These are phyloP conservation scores for Zoysia japonica DNA, from an alignment of 176 grass and related monocot genomes.

Conservation along the genomic window DNA sequence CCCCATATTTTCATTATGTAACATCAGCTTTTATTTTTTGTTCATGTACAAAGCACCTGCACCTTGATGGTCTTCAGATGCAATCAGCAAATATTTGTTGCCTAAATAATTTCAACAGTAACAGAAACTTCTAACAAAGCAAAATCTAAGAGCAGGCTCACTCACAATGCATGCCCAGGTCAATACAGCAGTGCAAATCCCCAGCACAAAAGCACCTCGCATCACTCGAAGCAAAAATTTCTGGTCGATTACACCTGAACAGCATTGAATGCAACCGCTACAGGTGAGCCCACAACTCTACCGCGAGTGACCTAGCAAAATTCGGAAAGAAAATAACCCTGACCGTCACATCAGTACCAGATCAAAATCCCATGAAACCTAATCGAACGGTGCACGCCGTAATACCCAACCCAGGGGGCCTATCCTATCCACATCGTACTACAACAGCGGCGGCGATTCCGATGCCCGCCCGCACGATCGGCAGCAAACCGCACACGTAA, in stretches of 20 bases:
- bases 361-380: neutral
- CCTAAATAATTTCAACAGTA: neutral
- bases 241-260: neutral
- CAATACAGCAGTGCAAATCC: neutral
- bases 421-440: neutral
- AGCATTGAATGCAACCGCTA: neutral
- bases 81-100: neutral
- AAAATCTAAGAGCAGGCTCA: neutral
- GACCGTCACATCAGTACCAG: neutral
- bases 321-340: neutral
- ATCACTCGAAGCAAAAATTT: neutral
- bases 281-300: neutral
- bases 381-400: neutral
- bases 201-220: neutral
- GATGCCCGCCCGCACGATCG: constrained; percentile 30
- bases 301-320: neutral
- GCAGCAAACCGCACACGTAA: neutral
- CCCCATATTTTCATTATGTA: neutral
- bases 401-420: neutral
- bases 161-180: neutral
- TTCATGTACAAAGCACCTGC: neutral
- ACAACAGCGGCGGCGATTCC: neutral
- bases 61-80: neutral
- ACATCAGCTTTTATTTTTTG: neutral
- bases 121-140: neutral